Percentiles rank a stretch among this genome's conserved stretches.
Evolutionary conservation across 352 stramenopile species (phyloP).

Genomic region (Phytophthora chlamydospora): DNA sequence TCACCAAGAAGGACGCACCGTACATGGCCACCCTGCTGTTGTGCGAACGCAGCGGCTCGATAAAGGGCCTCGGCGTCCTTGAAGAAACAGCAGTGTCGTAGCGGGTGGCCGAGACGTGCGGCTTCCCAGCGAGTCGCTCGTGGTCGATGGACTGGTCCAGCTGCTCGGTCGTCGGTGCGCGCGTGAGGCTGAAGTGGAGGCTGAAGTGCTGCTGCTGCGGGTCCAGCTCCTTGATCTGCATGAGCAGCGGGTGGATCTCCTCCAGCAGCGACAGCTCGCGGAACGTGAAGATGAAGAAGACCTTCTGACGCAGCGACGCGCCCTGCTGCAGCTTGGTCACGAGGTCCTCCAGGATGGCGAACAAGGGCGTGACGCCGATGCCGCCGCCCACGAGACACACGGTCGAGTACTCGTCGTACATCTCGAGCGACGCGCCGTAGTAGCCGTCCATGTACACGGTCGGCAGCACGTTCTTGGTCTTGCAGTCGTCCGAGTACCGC

Average conservation of each 20-base stretch:
- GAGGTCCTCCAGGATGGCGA: slow-evolving; percentile 53
- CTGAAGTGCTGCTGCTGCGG: slow-evolving; percentile 12
- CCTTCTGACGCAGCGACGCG: slow-evolving; percentile 6
- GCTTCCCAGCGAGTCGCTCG: not conserved
- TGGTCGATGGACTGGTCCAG: slow-evolving; percentile 24
- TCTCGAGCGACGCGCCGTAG: slow-evolving; percentile 42
- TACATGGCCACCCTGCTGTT: slow-evolving; percentile 23
- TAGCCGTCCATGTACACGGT: slow-evolving; percentile 49
- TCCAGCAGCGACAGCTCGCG: slow-evolving; percentile 38
- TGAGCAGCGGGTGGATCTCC: slow-evolving; percentile 37
- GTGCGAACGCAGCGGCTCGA: slow-evolving; percentile 26
- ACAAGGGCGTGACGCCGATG: slow-evolving; percentile 45
- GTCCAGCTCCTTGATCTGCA: slow-evolving; percentile 25
- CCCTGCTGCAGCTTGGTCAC: slow-evolving; percentile 5
- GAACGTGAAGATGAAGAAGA: slow-evolving; percentile 45
- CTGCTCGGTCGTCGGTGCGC: slow-evolving; percentile 1
- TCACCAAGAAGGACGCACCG: slow-evolving; percentile 13
- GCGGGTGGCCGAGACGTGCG: not conserved
- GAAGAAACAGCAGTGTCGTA: not conserved
- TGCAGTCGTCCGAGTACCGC: slow-evolving; percentile 30
- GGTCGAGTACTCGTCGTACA: slow-evolving; percentile 37
- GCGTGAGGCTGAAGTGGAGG: slow-evolving; percentile 33
- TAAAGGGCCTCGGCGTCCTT: slow-evolving; percentile 22
- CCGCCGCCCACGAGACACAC: slow-evolving; percentile 45
- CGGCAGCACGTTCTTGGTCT: slow-evolving; percentile 14